Conservation (phyloP, 1,284 basidiomycete species). For the Trichosporon coremiiforme region DNA sequence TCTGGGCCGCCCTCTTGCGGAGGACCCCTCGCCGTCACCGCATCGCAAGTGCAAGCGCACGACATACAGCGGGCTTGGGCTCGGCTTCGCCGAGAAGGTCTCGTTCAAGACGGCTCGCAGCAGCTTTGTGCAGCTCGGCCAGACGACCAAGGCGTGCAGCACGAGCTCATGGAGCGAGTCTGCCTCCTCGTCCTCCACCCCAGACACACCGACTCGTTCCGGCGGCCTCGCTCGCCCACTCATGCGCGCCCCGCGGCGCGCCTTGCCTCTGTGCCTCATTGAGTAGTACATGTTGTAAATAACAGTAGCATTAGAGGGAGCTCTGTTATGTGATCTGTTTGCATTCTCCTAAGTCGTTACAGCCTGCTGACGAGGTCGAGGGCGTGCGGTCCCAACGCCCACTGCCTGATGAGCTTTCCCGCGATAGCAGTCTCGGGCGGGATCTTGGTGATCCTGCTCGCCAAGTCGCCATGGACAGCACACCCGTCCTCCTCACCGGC, state of each 20-base stretch:
- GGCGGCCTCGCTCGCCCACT: neutral
- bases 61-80: neutral
- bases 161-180: slow-evolving; percentile 12
- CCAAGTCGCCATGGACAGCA: neutral
- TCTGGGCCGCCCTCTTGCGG: neutral
- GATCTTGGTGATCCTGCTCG: slow-evolving; percentile 62
- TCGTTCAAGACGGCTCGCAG: slow-evolving; percentile 1
- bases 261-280: neutral
- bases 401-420: slow-evolving; percentile 68
- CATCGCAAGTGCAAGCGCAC: neutral
- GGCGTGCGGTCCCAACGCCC: slow-evolving; percentile 61
- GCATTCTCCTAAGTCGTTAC: slow-evolving; percentile 24
- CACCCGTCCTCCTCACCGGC: slow-evolving; percentile 11
- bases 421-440: slow-evolving; percentile 71
- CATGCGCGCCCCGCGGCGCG: neutral
- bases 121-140: slow-evolving; percentile 6
- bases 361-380: slow-evolving; percentile 48
- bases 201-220: neutral
- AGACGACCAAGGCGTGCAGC: neutral
- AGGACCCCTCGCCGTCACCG: neutral
- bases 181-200: neutral
- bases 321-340: slow-evolving; percentile 14
- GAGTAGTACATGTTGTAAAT: neutral
- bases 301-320: slow-evolving; percentile 9
- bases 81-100: slow-evolving; percentile 9